These are phyloP conservation scores for Ceratocystiopsis sp. DNA, from an alignment of 2,329 filamentous ascomycete genomes.

Conservation along the genomic window DNA sequence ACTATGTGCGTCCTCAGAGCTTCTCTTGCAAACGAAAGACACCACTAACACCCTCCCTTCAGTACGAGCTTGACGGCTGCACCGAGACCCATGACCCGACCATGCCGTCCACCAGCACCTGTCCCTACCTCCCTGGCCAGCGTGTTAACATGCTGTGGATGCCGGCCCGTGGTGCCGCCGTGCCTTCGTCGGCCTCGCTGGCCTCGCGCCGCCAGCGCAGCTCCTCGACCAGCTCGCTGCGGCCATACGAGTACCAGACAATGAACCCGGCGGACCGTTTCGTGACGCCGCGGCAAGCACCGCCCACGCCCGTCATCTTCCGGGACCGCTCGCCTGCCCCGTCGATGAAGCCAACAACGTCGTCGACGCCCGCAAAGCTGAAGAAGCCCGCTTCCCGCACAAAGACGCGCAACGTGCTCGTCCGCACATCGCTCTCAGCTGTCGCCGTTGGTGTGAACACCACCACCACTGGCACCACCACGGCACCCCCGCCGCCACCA, in stretches of 20 bases:
- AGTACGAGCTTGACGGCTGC: constrained; percentile 74
- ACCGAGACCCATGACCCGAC: constrained; percentile 59
- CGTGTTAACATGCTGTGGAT: constrained; percentile 71
- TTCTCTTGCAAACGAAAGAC: no score
- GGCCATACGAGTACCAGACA: constrained; percentile 45
- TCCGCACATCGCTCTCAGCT: background rate
- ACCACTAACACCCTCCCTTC: constrained; percentile 1
- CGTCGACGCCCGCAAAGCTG: background rate
- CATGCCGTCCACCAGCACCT: constrained; percentile 58
- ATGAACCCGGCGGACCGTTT: constrained; percentile 68
- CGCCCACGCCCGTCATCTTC: constrained; percentile 19
- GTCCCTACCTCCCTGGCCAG: constrained; percentile 78
- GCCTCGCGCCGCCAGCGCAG: constrained; percentile 41
- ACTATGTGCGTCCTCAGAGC: constrained; percentile 51
- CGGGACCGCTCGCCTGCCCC: no score
- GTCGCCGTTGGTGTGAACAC: background rate
- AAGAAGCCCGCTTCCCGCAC: constrained; percentile 1
- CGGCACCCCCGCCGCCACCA: background rate
- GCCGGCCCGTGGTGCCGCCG: constrained; percentile 27
- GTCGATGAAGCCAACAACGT: background rate
- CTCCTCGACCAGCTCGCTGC: constrained; percentile 45
- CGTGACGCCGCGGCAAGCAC: constrained; percentile 45
- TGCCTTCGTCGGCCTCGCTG: constrained; percentile 22
- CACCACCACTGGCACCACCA: background rate
- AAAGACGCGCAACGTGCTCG: no score